These are phyloP conservation scores for Oldenlandia corymbosa DNA, from an alignment of 257 asterid genomes.

Conservation along the genomic window DNA sequence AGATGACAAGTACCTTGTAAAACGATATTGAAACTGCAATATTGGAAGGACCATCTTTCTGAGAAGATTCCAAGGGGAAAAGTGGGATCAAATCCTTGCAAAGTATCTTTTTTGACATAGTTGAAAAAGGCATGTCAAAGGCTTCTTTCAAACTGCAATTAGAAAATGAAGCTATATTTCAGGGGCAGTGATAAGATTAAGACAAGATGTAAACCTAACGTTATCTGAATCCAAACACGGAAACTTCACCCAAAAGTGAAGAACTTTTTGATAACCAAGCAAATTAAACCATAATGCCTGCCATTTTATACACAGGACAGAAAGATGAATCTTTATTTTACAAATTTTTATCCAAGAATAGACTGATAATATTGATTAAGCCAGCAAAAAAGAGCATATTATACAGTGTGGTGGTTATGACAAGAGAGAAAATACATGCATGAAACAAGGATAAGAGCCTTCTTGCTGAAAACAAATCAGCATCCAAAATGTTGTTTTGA, in stretches of 20 bases:
- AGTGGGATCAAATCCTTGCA: constrained; percentile 80
- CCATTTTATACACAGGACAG: not conserved
- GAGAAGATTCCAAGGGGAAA: constrained; percentile 56
- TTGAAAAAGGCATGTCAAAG: constrained; percentile 74
- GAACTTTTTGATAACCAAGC: not conserved
- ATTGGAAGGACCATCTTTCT: constrained; percentile 21
- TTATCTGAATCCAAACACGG: not conserved
- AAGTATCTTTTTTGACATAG: constrained; percentile 67
- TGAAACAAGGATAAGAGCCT: not conserved
- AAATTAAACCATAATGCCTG: not conserved
- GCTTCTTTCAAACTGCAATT: constrained; percentile 83
- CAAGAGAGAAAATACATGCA: not conserved
- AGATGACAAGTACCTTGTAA: constrained; percentile 52
- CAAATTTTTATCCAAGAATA: not conserved
- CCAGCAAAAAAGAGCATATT: not conserved
- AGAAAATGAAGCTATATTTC: constrained; percentile 17
- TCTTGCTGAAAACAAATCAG: not conserved
- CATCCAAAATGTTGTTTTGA: not conserved
- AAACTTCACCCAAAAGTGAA: not conserved
- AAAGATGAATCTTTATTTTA: not conserved
- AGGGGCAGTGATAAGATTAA: constrained; percentile 5
- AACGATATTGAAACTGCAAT: constrained; percentile 66
- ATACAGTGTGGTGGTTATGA: not conserved
- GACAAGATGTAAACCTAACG: not conserved
- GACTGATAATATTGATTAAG: not conserved